These are phyloP conservation scores for Aspergillus wentii DNA, from an alignment of 495 filamentous ascomycete genomes.

Conservation along the genomic window DNA sequence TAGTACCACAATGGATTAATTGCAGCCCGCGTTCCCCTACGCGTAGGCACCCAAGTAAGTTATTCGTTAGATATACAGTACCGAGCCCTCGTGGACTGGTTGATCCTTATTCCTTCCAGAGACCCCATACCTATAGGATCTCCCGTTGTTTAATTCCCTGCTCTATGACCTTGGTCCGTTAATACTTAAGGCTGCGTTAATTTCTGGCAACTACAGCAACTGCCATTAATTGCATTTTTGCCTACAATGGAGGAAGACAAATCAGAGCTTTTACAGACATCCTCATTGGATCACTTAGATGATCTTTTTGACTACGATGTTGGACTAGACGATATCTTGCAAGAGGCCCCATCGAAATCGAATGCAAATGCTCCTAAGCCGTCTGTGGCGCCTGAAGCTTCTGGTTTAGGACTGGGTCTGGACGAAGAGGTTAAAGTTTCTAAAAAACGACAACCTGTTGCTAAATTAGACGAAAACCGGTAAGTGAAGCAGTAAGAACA, in stretches of 20 bases:
- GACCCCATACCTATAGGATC: too few species aligned
- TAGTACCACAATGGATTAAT: too few species aligned
- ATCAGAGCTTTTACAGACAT: constrained; percentile 8
- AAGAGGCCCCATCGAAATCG: constrained; percentile 29
- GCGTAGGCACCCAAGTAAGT: too few species aligned
- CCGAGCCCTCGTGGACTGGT: too few species aligned
- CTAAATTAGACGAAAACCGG: constrained; percentile 84
- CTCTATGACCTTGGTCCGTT: too few species aligned
- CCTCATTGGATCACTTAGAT: constrained; percentile 37
- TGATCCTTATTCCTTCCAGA: too few species aligned
- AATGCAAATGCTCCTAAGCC: constrained; percentile 22
- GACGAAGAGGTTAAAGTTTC: constrained; percentile 82
- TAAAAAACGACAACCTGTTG: constrained; percentile 66
- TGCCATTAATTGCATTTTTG: too few species aligned
- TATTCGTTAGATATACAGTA: too few species aligned
- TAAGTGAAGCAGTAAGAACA: constrained; percentile 30
- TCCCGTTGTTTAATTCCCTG: too few species aligned
- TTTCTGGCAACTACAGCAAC: too few species aligned
- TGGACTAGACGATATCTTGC: constrained; percentile 47
- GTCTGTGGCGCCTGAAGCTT: constrained; percentile 24
- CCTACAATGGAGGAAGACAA: constrained; percentile 8
- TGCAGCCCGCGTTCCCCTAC: too few species aligned
- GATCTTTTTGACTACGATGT: constrained; percentile 71
- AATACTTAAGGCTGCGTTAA: too few species aligned
- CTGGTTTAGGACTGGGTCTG: constrained; percentile 55